Evolutionary conservation across 352 stramenopile genomes (phyloP), one percentile per base, ranked within the genome.

Genomic region (Phytophthora idaei): DNA sequence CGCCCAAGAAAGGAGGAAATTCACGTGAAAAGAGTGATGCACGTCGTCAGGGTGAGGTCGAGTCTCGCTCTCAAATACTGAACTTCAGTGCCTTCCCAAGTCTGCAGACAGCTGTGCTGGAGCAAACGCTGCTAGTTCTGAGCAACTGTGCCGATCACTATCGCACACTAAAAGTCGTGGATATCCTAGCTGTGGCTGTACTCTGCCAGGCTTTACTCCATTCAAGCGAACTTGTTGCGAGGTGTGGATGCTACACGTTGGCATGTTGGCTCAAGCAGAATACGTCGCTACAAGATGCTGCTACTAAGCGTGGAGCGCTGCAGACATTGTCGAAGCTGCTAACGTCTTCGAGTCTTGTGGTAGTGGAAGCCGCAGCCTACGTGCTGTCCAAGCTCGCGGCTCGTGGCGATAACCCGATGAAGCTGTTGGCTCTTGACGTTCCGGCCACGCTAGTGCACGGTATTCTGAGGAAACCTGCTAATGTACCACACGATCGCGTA

Each of bases 191-290:
- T 21, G 64, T 92, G 28, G 89, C 86, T 56, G 69, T 92, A 7
- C 25, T 90, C 3, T 82, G 80, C 17, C 80, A 90, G 36, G 67
- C 80, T 11, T 57, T 94, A 10, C 52, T 63, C 3, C 80, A 92
- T 52, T 67, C 80, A 5, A 94, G 83, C 32, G 86, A 92, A 41
- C 73, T 93, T 5, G 84, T 89, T 3, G 84, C 89, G 48, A 71
- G 84, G 4, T 93, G 86, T 28, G 69, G 80, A 12, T 93, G 86
- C 53, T 92, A 86, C 51, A 86, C 80, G 8, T 61, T 94, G 4
- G 84, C 71, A 0, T 73, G 71, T 5, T 94, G 86, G 86, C 74
- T 85, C 53, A 88, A 90, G 31, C 72, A 79, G n/a, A 70, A 87
- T 9, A 9, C 52, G 0, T 34, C 44, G 11, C 76, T 85, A 32